phyloP scores from a whole-genome alignment of 208 protist genomes.

The Leptomonas seymouri region DNA sequence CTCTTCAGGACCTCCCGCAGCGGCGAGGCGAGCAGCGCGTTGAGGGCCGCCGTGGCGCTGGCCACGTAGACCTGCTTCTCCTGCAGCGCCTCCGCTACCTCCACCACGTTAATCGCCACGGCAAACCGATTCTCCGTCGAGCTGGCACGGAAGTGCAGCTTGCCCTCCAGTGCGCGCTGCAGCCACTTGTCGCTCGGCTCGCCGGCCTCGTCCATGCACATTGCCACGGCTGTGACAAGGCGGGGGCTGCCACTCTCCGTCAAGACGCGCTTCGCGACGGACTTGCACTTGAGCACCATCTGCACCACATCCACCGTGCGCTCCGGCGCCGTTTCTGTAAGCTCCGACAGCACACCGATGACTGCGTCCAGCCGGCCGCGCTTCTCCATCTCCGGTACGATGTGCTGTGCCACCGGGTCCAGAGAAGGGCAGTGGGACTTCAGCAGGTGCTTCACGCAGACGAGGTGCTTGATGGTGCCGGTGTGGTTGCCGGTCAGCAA shows the following conservation, averaged over 20 bases:
- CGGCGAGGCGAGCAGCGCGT: conserved; percentile 72
- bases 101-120: conserved; percentile 83
- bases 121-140: conserved; percentile 88
- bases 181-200: conserved; percentile 85
- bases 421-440: conserved; percentile 55
- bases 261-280: conserved; percentile 67
- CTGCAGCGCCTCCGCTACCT: conserved; percentile 85
- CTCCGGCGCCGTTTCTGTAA: conserved; percentile 59
- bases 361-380: conserved; percentile 61
- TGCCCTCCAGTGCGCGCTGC: conserved; percentile 78
- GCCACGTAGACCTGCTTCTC: conserved; percentile 79
- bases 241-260: conserved; percentile 71
- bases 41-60: conserved; percentile 84
- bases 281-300: conserved; percentile 74
- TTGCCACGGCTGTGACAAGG: conserved; percentile 84
- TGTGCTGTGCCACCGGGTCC: conserved; percentile 58
- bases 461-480: conserved; percentile 86
- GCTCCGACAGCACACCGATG: conserved; percentile 81
- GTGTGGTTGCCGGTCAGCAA: conserved; percentile 69
- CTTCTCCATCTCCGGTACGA: conserved; percentile 78
- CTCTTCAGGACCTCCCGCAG: conserved; percentile 79
- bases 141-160: conserved; percentile 80
- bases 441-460: conserved; percentile 65
- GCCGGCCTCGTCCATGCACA: conserved; percentile 87
- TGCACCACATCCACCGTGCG: conserved; percentile 77